Base-by-base conservation (phyloP, 345 rosid genomes). In the Salix arbutifolia region DNA sequence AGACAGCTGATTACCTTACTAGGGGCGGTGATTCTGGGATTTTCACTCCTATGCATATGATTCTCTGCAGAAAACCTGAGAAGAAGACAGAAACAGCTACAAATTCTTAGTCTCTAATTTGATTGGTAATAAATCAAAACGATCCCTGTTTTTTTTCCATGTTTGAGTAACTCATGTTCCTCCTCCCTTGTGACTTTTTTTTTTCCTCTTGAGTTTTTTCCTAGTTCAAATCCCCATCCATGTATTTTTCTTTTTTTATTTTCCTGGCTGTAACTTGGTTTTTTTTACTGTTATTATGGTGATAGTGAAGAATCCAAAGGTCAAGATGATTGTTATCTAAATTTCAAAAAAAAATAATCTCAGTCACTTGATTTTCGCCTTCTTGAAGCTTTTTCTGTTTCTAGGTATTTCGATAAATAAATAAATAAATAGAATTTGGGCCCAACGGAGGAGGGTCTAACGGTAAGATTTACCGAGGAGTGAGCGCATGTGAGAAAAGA, bases 1-100 rank as follows among this genome's bases (percentile, higher is more conserved):
- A 87, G 83, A 90, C 97, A 9, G 99, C 97, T 14, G 94, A 91
- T 86, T 84, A 86, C 74, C 85, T 95, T 83, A 91, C 92, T 25
- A 82, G 81, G 65, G 99, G 97, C 0, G 99, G 97, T 4, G 97
- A 95, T 70, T 84, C 87, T 46, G 99, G 90, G n/a, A 95, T 95
- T 21, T 95, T 95, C 85, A 52, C 89, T 35, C 99, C 99, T 33
- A 95, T 95, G 99, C 92, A 95, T 81, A 93, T 95, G 97, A 81
- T 93, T 62, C 97, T 95, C 82, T 89, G 93, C 86, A 88, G 91
- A 78, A 95, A 95, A 75, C 99, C 97, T 16, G 88, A 78, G 80
- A 72, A 14, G 4, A 16, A 76, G 18, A 73, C 74, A 37, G 48
- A 19, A 35, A 5, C 31, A 16, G 37, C 76, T 44, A 71, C 80